phyloP scores from a whole-genome alignment of 352 stramenopile genomes.

The Thalassiosira hispida region DNA sequence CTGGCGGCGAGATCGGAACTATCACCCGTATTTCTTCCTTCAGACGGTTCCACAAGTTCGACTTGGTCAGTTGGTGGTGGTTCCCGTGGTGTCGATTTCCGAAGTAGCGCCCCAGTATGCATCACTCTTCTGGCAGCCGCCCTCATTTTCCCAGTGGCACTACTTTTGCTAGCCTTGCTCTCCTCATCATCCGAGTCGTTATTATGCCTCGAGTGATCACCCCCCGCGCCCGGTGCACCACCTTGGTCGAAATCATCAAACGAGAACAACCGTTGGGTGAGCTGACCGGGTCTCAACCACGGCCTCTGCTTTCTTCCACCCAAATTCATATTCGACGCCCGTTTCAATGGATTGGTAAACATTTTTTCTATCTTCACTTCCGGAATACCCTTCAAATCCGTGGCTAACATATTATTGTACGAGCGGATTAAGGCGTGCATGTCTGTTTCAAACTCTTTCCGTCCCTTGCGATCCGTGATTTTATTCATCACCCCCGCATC shows the following conservation, averaged over 20 bases:
- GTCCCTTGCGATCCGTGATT: constrained; percentile 52
- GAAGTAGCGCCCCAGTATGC: not conserved
- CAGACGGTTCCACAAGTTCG: not conserved
- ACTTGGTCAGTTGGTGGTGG: not conserved
- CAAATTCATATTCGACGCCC: not conserved
- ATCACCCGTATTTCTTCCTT: not conserved
- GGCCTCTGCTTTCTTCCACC: constrained; percentile 1
- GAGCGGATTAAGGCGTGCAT: constrained; percentile 60
- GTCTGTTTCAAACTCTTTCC: constrained; percentile 64
- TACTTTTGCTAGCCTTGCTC: constrained; percentile 12
- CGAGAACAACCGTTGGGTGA: constrained; percentile 17
- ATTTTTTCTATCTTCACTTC: constrained; percentile 36
- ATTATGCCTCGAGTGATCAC: not conserved
- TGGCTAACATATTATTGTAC: constrained; percentile 64
- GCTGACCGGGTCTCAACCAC: not conserved
- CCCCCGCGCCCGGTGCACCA: too few species aligned
- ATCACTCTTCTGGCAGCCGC: constrained; percentile 9
- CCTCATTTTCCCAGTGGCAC: not conserved
- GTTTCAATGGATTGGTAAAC: constrained; percentile 33
- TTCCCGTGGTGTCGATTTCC: not conserved
- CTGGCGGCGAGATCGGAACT: not conserved
- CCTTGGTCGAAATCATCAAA: constrained; percentile 26
- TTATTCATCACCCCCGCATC: constrained; percentile 50
- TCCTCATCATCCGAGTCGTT: constrained; percentile 18
- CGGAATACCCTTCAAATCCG: constrained; percentile 60